A percentile compares a stretch with the other conserved stretches of the same genome.
Conservation (phyloP, 306 rosid species). For the Arachis hypogaea region DNA sequence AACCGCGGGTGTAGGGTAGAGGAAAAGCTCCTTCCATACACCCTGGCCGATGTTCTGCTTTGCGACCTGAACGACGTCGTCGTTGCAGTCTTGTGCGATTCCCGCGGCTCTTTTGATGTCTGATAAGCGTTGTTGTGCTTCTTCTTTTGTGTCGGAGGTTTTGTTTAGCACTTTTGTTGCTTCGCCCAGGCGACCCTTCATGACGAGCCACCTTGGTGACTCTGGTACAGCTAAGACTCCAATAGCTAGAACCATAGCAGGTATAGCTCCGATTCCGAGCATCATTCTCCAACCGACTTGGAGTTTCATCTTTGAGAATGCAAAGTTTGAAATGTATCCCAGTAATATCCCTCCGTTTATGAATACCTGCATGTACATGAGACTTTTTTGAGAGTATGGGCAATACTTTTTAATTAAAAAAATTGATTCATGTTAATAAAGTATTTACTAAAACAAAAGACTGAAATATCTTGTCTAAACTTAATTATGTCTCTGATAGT, state of each 20-base stretch:
- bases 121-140: constrained; percentile 55
- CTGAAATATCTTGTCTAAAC: too few relatives aligned
- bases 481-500: too few relatives aligned
- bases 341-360: constrained; percentile 65
- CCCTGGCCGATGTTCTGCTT: constrained; percentile 52
- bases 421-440: too few relatives aligned
- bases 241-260: constrained; percentile 48
- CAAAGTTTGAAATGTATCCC: constrained; percentile 75
- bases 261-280: constrained; percentile 76
- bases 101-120: constrained; percentile 79
- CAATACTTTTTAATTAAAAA: too few relatives aligned
- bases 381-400: too few relatives aligned
- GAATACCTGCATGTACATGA: constrained; percentile 48
- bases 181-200: constrained; percentile 77
- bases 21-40: constrained; percentile 71
- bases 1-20: constrained; percentile 65
- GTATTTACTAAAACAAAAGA: too few relatives aligned
- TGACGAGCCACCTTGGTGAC: constrained; percentile 86
- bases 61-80: constrained; percentile 51
- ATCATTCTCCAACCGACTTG: constrained; percentile 75
- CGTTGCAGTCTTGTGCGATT: constrained; percentile 60
- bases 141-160: constrained; percentile 66
- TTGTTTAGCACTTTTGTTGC: constrained; percentile 62
- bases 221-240: constrained; percentile 81
- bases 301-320: constrained; percentile 53